phyloP scores from a whole-genome alignment of 495 filamentous ascomycete species.

The Friedmanniomyces endolithicus region DNA sequence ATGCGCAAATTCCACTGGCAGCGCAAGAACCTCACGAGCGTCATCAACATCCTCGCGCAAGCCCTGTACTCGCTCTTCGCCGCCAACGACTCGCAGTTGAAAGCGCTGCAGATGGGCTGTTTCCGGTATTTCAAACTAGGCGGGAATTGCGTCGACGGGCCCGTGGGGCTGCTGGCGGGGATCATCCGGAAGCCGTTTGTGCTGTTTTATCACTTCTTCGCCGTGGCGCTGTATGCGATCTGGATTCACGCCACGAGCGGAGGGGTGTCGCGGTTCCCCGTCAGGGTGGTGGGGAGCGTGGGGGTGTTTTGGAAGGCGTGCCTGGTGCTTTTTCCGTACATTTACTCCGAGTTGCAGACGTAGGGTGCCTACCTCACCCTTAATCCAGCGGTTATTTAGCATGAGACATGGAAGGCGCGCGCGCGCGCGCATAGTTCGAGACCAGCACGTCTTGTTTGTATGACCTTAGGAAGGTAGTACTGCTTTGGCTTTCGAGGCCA shows the following conservation, averaged over 20 bases:
- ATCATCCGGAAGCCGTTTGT: conserved; percentile 65
- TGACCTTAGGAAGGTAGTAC: neutral
- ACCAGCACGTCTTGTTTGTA: too few relatives aligned
- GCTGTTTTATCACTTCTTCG: conserved; percentile 87
- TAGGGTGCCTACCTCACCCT: too few relatives aligned
- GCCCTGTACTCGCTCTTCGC: conserved; percentile 86
- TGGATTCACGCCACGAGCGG: conserved; percentile 53
- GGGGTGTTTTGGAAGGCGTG: conserved; percentile 78
- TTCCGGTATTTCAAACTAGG: conserved; percentile 86
- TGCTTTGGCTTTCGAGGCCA: too few relatives aligned
- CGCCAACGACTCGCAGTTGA: conserved; percentile 64
- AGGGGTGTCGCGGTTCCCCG: conserved; percentile 46
- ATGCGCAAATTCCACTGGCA: conserved; percentile 76
- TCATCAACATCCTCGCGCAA: conserved; percentile 93
- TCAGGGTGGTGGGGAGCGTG: conserved; percentile 47
- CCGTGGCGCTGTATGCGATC: conserved; percentile 77
- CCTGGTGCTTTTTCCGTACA: conserved; percentile 76
- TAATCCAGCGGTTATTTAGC: too few relatives aligned
- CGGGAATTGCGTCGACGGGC: conserved; percentile 54
- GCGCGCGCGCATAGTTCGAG: too few relatives aligned
- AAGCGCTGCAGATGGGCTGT: conserved; percentile 75
- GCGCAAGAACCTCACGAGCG: conserved; percentile 64
- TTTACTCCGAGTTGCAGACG: conserved; percentile 45
- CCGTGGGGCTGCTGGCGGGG: conserved; percentile 72
- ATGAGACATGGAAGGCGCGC: too few relatives aligned